Evolutionary conservation across 1,284 basidiomycete genomes (phyloP), one percentile per base, ranked within the genome.

Genomic region (Ganoderma lucidum): DNA sequence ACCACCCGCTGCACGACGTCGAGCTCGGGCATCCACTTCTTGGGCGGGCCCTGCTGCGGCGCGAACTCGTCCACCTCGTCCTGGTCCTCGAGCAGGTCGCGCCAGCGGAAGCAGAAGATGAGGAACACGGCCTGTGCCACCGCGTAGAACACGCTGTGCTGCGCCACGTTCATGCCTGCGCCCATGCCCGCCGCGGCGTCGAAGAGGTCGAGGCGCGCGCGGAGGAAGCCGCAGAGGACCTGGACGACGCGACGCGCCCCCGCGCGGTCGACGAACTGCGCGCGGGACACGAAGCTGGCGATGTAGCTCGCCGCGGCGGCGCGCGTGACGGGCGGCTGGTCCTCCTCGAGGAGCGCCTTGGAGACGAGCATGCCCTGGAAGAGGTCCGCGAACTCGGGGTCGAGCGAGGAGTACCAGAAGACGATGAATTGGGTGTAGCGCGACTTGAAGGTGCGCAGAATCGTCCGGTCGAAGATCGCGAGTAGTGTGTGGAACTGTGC

Each of bases 101-200:
- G 84, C 97, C 97, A 99, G 23, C 97, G 86, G 84, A 99, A 99
- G 81, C 98, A 99, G 81, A 99, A 99, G 72, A 99, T 96, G 76
- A 99, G 88, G 80, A 99, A 98, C 6, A 96, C 89, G 0, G 97
- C 94, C 79, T 99, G 98, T 0, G 92, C 85, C 41, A 98, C 93
- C 6, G 97, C 96, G 80, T 99, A 99, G 80, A 98, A 99, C 32
- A 97, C 88, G 39, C 86, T 87, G 75, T 92, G 88, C 66, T 93
- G 88, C 32, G 84, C 81, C 45, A 66, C 37, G 62, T 70, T 70
- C 63, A 83, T 79, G 60, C 83, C 82, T 1, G n/a, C 6, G n/a
- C 19, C 45, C 37, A 28, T n/a, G 30, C 23, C 14, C 23, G 37
- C 63, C 12, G 23, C 66, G 23, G 84, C 85, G 59, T 94, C 93